Evolutionary conservation across 202 grass and related monocot species (phyloP).

Genomic region (Setaria italica): DNA sequence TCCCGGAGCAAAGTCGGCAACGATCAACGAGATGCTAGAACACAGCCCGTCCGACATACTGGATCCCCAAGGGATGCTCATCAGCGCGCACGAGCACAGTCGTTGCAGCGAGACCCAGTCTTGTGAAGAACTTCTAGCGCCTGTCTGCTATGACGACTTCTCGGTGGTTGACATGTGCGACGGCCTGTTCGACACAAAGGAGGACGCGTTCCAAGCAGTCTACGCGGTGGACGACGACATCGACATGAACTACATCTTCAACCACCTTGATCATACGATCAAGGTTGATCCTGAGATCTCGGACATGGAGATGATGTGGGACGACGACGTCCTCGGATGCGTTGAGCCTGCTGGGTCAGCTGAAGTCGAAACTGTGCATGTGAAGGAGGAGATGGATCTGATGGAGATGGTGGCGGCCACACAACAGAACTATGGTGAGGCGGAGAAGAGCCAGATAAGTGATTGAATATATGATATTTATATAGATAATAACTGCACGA

Average conservation of each 20-base stretch:
- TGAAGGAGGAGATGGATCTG: constrained; percentile 76
- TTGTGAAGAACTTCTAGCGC: constrained; percentile 50
- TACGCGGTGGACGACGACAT: constrained; percentile 47
- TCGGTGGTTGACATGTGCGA: constrained; percentile 52
- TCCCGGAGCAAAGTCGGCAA: background rate
- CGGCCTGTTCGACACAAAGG: constrained; percentile 52
- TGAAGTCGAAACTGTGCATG: background rate
- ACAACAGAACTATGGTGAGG: constrained; percentile 6
- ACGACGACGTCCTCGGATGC: constrained; percentile 23
- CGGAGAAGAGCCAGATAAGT: constrained; percentile 2
- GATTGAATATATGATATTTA: background rate
- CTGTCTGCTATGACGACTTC: constrained; percentile 50
- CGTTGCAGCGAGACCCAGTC: background rate
- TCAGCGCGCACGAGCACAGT: background rate
- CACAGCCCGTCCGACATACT: constrained; percentile 11
- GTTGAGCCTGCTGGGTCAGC: constrained; percentile 4
- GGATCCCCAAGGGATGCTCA: constrained; percentile 25
- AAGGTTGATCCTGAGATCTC: constrained; percentile 40
- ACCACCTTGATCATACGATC: constrained; percentile 55
- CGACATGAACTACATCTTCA: constrained; percentile 57
- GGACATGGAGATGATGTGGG: constrained; percentile 60
- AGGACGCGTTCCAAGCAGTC: constrained; percentile 40
- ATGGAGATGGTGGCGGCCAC: constrained; percentile 58
- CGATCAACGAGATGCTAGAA: background rate
- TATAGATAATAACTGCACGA: constrained; percentile 16